These are phyloP conservation scores for Plasmopara viticola DNA, from an alignment of 352 stramenopile species.

Conservation along the genomic window DNA sequence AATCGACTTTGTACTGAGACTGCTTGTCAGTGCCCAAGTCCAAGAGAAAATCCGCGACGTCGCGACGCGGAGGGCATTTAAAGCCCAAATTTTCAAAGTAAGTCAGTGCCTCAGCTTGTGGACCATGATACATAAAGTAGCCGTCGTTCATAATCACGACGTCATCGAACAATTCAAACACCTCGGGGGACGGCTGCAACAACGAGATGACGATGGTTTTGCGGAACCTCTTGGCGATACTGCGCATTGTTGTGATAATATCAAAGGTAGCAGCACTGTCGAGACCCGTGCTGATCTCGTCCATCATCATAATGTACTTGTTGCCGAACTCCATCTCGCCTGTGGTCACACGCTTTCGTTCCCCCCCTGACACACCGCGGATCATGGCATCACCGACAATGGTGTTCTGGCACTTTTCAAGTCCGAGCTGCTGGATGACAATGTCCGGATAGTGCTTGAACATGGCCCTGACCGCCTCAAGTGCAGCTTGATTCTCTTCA, in stretches of 20 bases:
- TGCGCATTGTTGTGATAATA: slow-evolving; percentile 47
- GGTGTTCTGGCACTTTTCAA: slow-evolving; percentile 49
- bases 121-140: slow-evolving; percentile 81
- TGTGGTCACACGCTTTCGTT: slow-evolving; percentile 70
- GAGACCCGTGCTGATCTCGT: slow-evolving; percentile 70
- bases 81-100: slow-evolving; percentile 83
- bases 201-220: slow-evolving; percentile 70
- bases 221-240: slow-evolving; percentile 41
- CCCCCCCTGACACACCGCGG: slow-evolving; percentile 62
- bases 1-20: slow-evolving; percentile 22
- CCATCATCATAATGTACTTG: slow-evolving; percentile 75
- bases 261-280: slow-evolving; percentile 59
- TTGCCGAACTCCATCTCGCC: slow-evolving; percentile 82
- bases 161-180: slow-evolving; percentile 91
- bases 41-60: slow-evolving; percentile 89
- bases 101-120: slow-evolving; percentile 42
- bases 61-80: slow-evolving; percentile 42
- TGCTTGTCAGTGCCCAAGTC: slow-evolving; percentile 43
- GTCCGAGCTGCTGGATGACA: slow-evolving; percentile 43
- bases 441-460: slow-evolving; percentile 32
- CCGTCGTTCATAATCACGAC: slow-evolving; percentile 89
- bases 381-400: slow-evolving; percentile 58
- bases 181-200: slow-evolving; percentile 88
- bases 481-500: slow-evolving; percentile 29
- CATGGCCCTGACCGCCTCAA: slow-evolving; percentile 22